Base-by-base conservation (phyloP, 225 moss, liverwort and hornwort genomes). In the Lunularia cruciata region DNA sequence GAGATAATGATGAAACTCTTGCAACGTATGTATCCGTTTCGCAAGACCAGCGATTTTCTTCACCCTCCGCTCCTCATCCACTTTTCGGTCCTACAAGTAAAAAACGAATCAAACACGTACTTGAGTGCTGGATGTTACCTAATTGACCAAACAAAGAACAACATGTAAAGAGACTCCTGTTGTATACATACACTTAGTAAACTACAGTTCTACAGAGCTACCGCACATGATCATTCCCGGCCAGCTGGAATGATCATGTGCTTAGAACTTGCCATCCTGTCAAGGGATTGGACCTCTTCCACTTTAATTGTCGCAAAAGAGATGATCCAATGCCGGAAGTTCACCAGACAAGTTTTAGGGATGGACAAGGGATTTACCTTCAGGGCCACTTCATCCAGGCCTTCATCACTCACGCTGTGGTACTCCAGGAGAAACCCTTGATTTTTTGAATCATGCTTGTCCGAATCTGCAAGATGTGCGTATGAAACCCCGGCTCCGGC, bases 401-500 rank as follows among this genome's bases (percentile, higher is more conserved):
- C 62, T 20, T 62, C 36, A 39, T 72, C 62, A 38, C 49, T 72
- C 4, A 52, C 72, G 39, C 38, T 40, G 14, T 62, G 61, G 25
- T 63, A 72, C 36, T 63, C 51, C 0, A 72, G 48, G 16, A 27
- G 13, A 56, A 61, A 72, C 35, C 72, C 62, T 39, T 72, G 62
- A 18, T 19, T 53, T 37, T 12, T 51, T 0, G 61, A 34, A 13
- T 49, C 72, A 16, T 9, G n/a, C 16, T 19, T 31, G 0, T 57
- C 26, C 18, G 49, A 35, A 40, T 39, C 37, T 27, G 33, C 25
- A 5, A 11, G 4, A 2, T 13, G 47, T 8, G 0, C 16, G 27
- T 27, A 31, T 45, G 2, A 30, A 72, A 36, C 49, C 20, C 62
- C 62, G n/a, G 51, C 31, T 67, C 81, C 83, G 0, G 89, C 82